A percentile compares a stretch with the other conserved stretches of the same genome.
Evolutionary conservation across 805 yeast genomes (phyloP).

Genomic region (Pichia pseudocactophila): DNA sequence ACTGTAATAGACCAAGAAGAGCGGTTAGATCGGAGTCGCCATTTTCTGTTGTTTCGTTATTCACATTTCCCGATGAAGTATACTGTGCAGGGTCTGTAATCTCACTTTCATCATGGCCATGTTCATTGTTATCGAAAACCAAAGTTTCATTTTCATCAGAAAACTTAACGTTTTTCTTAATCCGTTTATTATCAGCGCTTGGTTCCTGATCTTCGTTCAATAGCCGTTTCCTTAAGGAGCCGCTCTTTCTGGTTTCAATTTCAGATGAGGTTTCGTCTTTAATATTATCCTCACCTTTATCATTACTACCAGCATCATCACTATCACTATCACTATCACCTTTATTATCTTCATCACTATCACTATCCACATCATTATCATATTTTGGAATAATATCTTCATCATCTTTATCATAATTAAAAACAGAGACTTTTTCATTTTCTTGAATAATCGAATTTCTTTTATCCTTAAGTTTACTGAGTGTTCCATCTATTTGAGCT

Average conservation of each 20-base stretch:
- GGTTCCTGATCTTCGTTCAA: not conserved
- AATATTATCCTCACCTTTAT: too few species aligned
- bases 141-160: constrained; percentile 3
- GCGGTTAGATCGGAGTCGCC: not conserved
- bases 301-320: not conserved
- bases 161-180: constrained; percentile 2
- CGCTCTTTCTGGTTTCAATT: too few species aligned
- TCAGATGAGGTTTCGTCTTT: too few species aligned
- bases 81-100: too few species aligned
- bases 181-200: not conserved
- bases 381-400: constrained; percentile 16
- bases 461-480: constrained; percentile 1
- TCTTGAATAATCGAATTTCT: constrained; percentile 1
- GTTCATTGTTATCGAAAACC: constrained; percentile 4
- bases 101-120: not conserved
- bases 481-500: not conserved
- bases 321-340: not conserved
- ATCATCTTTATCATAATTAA: constrained; percentile 6
- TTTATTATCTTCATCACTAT: constrained; percentile 1
- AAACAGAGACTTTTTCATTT: constrained; percentile 4
- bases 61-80: not conserved
- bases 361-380: constrained; percentile 10
- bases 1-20: not conserved
- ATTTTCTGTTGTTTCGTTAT: not conserved
- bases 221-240: not conserved